Evolutionary conservation across 108 stramenopile species (phyloP), one percentile per base, ranked within the genome.

Genomic region (Pseudonitzschia multiseries): DNA sequence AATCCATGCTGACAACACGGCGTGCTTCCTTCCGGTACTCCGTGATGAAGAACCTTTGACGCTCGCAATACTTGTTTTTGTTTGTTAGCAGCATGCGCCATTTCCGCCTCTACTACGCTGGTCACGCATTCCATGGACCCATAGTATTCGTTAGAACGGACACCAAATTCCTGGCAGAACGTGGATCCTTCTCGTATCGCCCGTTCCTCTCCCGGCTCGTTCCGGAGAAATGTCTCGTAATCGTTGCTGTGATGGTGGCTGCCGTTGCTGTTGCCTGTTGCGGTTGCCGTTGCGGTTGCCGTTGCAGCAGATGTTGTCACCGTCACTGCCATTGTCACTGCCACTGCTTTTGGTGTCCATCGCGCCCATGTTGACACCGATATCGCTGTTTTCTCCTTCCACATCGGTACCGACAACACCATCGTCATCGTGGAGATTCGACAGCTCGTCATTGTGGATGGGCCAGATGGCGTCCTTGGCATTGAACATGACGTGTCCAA

Each of bases 401-500:
- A 15, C 75, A 28, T 64, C 51, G 42, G 31, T 29, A 33, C 12
- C 36, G 22, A 24, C 68, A 56, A 32, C 57, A 15, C 36, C 40
- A 32, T n/a, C 64, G 42, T n/a, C 40, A 71, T 52, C 75, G 26
- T 32, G 27, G 28, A 36, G 31, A 20, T 63, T 62, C 41, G 26
- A 29, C 54, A 51, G 67, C 60, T 68, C 75, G n/a, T n/a, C n/a
- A n/a, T n/a, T n/a, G 61, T 60, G 59, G 61, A 60, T 65, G 21
- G 60, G 50, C 66, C 44, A 40, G n/a, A 89, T 57, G 0, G 87
- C 80, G 57, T 91, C 87, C 65, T 83, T 81, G 27, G 87, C 87
- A 68, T 90, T 90, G 85, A 92, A 96, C 10, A 91, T 13, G 32
- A 84, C 75, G 59, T 93, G 92, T 9, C 94, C 94, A 40, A 73